Evolutionary conservation across 768 basidiomycete species (phyloP).

Genomic region (Phlebiopsis flavidoalba): DNA sequence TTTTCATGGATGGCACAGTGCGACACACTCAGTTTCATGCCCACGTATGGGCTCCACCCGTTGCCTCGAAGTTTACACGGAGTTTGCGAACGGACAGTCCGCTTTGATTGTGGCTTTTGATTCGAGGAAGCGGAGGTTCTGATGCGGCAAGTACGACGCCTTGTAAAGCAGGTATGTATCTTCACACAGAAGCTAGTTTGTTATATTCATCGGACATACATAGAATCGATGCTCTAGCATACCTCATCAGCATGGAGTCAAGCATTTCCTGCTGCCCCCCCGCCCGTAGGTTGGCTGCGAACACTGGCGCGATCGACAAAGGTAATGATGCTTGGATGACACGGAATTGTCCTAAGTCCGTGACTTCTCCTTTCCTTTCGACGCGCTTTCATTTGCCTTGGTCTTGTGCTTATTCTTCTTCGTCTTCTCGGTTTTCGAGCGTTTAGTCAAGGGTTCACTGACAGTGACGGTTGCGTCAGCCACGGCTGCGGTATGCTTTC

Average conservation of each 20-base stretch:
- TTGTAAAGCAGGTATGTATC: constrained; percentile 82
- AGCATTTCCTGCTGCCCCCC: constrained; percentile 88
- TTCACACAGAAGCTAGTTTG: constrained; percentile 27
- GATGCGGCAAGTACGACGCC: constrained; percentile 88
- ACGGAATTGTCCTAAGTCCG: constrained; percentile 45
- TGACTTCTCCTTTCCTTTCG: constrained; percentile 22
- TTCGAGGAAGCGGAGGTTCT: constrained; percentile 64
- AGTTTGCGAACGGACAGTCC: constrained; percentile 84
- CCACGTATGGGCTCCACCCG: constrained; percentile 81
- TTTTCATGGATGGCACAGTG: neutral
- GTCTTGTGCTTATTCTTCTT: constrained; percentile 27
- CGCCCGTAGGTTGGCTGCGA: constrained; percentile 60
- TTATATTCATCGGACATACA: neutral
- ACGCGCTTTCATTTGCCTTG: constrained; percentile 12
- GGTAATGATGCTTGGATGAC: constrained; percentile 59
- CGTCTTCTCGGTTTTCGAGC: constrained; percentile 28
- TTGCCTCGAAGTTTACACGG: constrained; percentile 75
- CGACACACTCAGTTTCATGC: constrained; percentile 69
- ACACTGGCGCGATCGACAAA: constrained; percentile 78
- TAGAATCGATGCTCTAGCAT: constrained; percentile 16
- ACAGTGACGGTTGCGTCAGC: constrained; percentile 3
- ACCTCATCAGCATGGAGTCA: constrained; percentile 96
- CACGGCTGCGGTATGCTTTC: constrained; percentile 35
- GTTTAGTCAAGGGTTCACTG: constrained; percentile 24
- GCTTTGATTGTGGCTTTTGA: constrained; percentile 62